Base-by-base conservation (phyloP, 495 filamentous ascomycete species). In the Trichoderma asperelloides region DNA sequence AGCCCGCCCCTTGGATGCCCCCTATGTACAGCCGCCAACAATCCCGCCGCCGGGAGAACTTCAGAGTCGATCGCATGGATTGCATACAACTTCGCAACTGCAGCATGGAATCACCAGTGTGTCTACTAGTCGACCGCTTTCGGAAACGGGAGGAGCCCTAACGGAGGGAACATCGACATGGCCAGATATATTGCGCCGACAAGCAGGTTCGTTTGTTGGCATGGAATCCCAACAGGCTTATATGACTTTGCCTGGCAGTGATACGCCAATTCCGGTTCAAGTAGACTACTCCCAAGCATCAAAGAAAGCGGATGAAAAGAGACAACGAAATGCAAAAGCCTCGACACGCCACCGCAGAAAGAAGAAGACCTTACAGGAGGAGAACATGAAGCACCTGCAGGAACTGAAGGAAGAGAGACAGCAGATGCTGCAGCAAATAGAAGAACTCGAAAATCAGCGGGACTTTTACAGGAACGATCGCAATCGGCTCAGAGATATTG, bases 241-340 rank as follows among this genome's bases (percentile, higher is more conserved):
- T 30, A 76, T 78, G 69, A 78, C 73, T 45, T 43, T 65, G 25
- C 64, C 64, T 8, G 64, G 64, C 40, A 47, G 43, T 25, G 64
- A 65, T 13, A 49, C 27, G 7, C 64, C 64, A 39, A 76, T 84
- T 69, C 75, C 74, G 77, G 89, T 93, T 66, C 86, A 87, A 65
- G 86, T 91, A 67, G 80, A 96, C 72, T 83, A 90, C 70, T 91
- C 92, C 69, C 88, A 89, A 69, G 93, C 88, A 25, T 96, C 91
- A 67, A 91, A 89, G 69, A 88, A 88, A 70, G 89, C 91, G 71
- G 92, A 96, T 69, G 91, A 96, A 79, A 98, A 97, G 77, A 83
- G 91, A 64, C 91, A 92, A 78, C 89, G 92, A 49, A 98, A 98
- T 74, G 96, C 96, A 64, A 91, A 91, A 57, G 95, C 95, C 9